Evolutionary conservation across 495 filamentous ascomycete genomes (phyloP).

Genomic region (Podospora pseudocomata): DNA sequence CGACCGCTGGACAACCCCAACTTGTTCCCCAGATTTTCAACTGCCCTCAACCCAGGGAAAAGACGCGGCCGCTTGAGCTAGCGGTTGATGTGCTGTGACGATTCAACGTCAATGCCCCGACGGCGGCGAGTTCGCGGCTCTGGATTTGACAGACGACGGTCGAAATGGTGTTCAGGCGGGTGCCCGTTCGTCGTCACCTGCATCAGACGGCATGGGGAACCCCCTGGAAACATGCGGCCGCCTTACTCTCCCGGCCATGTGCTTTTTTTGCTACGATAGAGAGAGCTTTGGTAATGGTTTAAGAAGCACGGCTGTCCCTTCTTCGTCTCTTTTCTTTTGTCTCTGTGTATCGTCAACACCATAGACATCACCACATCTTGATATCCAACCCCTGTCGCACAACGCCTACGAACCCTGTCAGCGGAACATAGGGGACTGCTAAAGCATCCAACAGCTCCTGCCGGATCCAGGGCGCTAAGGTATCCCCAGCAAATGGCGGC

Average conservation of each 20-base stretch:
- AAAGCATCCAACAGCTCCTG: conserved; percentile 6
- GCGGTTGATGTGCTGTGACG: neutral
- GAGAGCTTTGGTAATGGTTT: neutral
- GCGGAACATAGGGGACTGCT: neutral
- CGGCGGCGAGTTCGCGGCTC: neutral
- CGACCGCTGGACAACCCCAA: neutral
- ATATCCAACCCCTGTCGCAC: neutral
- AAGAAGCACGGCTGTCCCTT: neutral
- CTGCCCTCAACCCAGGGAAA: neutral
- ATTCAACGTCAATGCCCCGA: neutral
- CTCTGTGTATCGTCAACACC: neutral
- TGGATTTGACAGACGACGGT: neutral
- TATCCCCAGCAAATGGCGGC: conserved; percentile 20
- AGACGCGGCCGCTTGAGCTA: neutral
- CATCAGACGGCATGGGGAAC: conserved; percentile 1
- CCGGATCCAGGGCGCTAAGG: conserved; percentile 21
- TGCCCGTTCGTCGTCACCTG: conserved; percentile 6
- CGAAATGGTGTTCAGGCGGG: neutral
- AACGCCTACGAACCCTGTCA: neutral
- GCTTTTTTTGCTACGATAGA: neutral
- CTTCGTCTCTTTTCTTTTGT: neutral
- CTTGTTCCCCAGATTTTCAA: neutral
- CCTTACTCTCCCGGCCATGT: conserved; percentile 1
- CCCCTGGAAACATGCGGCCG: conserved; percentile 4
- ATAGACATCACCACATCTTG: neutral